Conservation (phyloP, 768 basidiomycete genomes). For the Royoungia palumana region DNA sequence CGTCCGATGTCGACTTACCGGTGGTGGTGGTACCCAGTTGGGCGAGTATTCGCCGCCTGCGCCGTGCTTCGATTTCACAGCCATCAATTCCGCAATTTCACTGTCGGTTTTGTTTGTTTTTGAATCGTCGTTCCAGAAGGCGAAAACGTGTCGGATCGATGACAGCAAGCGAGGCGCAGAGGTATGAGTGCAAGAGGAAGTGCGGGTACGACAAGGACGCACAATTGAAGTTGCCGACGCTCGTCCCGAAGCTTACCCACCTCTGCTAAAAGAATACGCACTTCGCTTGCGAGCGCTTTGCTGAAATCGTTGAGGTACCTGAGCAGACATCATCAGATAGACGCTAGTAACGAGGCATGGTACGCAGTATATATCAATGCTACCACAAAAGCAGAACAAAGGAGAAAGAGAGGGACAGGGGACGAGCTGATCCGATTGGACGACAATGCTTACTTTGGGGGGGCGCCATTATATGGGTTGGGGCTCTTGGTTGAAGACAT, state of each 20-base stretch:
- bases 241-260: conserved; percentile 61
- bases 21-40: conserved; percentile 57
- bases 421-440: not conserved
- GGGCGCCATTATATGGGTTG: conserved; percentile 31
- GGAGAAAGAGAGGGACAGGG: not conserved
- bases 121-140: not conserved
- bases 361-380: conserved; percentile 6
- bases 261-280: conserved; percentile 58
- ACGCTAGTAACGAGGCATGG: not conserved
- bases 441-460: conserved; percentile 30
- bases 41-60: conserved; percentile 75
- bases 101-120: conserved; percentile 34
- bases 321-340: not conserved
- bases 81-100: conserved; percentile 83
- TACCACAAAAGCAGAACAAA: not conserved
- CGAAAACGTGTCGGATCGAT: not conserved
- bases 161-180: not conserved
- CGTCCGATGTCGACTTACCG: conserved; percentile 36
- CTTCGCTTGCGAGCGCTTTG: conserved; percentile 58
- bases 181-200: not conserved
- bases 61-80: conserved; percentile 77
- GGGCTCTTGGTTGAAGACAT: conserved; percentile 36
- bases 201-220: conserved; percentile 18
- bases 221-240: conserved; percentile 56
- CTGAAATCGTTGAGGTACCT: conserved; percentile 61